Conservation (phyloP, 192 early-diverging fungal species). For the Mortierella hygrophila region DNA sequence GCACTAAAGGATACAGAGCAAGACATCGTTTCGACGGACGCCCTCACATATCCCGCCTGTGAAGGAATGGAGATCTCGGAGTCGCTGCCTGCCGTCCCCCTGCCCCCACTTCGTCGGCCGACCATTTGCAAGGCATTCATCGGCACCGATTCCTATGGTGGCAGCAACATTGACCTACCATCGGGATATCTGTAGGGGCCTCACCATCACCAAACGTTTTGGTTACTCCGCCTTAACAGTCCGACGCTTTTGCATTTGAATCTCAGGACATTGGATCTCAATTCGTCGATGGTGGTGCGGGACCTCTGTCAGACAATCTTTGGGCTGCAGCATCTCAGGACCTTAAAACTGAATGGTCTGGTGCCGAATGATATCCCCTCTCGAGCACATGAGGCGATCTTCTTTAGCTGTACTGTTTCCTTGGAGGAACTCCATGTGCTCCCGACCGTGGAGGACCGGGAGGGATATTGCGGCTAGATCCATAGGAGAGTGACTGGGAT, state of each 20-base stretch:
- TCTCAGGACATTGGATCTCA: background rate
- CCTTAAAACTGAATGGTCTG: background rate
- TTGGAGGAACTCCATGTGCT: background rate
- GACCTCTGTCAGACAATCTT: background rate
- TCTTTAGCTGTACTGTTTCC: background rate
- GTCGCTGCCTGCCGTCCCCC: background rate
- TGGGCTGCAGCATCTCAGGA: background rate
- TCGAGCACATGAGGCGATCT: background rate
- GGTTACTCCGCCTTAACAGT: background rate
- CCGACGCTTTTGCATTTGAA: background rate
- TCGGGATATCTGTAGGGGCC: background rate
- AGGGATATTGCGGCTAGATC: background rate
- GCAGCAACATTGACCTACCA: background rate
- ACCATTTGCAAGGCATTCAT: background rate
- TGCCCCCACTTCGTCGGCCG: background rate
- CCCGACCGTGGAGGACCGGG: background rate
- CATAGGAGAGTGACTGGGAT: background rate
- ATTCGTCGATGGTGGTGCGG: background rate
- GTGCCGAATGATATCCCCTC: background rate
- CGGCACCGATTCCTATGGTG: background rate
- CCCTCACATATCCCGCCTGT: background rate
- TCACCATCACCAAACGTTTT: background rate
- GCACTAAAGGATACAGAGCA: background rate
- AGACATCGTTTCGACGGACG: background rate
- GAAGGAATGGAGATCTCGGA: background rate